These are phyloP conservation scores for Diplogelasinospora grovesii DNA, from an alignment of 495 filamentous ascomycete species.

Conservation along the genomic window DNA sequence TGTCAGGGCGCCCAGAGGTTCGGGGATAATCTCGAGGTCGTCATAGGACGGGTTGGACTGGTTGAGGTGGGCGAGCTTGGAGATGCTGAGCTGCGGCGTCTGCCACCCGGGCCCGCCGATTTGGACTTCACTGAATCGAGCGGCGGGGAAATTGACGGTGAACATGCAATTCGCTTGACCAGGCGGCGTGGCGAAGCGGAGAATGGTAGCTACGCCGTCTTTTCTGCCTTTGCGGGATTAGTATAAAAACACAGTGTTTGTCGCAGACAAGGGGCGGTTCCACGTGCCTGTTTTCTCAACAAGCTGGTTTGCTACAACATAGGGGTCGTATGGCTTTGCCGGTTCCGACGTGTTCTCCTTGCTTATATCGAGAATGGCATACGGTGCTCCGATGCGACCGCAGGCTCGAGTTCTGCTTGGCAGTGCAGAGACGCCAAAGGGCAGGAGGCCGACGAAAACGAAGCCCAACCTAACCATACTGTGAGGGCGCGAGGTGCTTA, in stretches of 20 bases:
- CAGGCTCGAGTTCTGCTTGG: not conserved
- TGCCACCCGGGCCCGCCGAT: not conserved
- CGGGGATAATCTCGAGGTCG: not conserved
- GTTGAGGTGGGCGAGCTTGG: not conserved
- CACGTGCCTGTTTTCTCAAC: not conserved
- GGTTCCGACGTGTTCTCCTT: not conserved
- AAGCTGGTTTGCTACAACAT: not conserved
- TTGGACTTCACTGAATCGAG: not conserved
- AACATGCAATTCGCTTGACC: not conserved
- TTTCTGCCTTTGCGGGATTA: not conserved
- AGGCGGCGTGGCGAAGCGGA: not conserved
- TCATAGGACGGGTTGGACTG: not conserved
- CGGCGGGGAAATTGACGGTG: not conserved
- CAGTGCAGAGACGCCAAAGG: not conserved
- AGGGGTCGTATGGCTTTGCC: not conserved
- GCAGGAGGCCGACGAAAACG: not conserved
- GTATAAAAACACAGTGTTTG: no score
- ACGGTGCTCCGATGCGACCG: not conserved
- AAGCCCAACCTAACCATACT: not conserved
- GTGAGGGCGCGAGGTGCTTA: no score
- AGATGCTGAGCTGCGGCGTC: slow-evolving; percentile 1
- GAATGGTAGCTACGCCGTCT: not conserved
- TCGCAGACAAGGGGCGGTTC: not conserved
- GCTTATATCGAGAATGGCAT: not conserved
- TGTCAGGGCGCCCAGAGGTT: not conserved